These are phyloP conservation scores for Talaromyces sp. DNA, from an alignment of 2,329 filamentous ascomycete genomes.

Conservation along the genomic window DNA sequence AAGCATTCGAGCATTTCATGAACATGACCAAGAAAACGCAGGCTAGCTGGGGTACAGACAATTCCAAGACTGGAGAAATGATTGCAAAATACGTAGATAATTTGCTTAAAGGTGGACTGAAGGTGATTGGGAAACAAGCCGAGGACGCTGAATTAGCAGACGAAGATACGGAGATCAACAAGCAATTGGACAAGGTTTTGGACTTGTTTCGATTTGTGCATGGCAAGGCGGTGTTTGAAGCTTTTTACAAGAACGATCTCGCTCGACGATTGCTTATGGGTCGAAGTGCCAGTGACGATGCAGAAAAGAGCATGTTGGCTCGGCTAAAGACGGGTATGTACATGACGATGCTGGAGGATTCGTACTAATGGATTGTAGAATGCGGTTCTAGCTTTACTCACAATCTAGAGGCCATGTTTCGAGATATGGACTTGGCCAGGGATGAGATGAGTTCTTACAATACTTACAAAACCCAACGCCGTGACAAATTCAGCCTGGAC, in stretches of 20 bases:
- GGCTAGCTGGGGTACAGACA: conserved; percentile 72
- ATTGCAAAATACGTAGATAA: conserved; percentile 95
- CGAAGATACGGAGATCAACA: conserved; percentile 87
- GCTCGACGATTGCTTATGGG: conserved; percentile 86
- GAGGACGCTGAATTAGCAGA: conserved; percentile 63
- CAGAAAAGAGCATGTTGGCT: conserved; percentile 90
- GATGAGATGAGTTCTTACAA: conserved; percentile 94
- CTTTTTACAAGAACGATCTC: conserved; percentile 98
- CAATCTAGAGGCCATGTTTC: conserved; percentile 99
- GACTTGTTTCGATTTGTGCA: conserved; percentile 96
- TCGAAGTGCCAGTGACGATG: conserved; percentile 88
- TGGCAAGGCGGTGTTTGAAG: conserved; percentile 96
- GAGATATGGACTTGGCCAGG: conserved; percentile 87
- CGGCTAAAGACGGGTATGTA: conserved; percentile 69
- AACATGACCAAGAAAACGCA: conserved; percentile 75
- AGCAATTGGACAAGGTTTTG: conserved; percentile 85
- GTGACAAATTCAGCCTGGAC: conserved; percentile 61
- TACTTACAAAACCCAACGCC: conserved; percentile 59
- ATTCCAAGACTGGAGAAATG: conserved; percentile 96
- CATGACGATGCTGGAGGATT: no score
- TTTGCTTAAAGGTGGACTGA: conserved; percentile 81
- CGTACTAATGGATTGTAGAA: conserved; percentile 39
- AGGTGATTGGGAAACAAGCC: conserved; percentile 54
- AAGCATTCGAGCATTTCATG: conserved; percentile 86
- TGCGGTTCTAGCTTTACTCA: conserved; percentile 93